These are phyloP conservation scores for Microsporum canis DNA, from an alignment of 2,329 filamentous ascomycete genomes.

Conservation along the genomic window DNA sequence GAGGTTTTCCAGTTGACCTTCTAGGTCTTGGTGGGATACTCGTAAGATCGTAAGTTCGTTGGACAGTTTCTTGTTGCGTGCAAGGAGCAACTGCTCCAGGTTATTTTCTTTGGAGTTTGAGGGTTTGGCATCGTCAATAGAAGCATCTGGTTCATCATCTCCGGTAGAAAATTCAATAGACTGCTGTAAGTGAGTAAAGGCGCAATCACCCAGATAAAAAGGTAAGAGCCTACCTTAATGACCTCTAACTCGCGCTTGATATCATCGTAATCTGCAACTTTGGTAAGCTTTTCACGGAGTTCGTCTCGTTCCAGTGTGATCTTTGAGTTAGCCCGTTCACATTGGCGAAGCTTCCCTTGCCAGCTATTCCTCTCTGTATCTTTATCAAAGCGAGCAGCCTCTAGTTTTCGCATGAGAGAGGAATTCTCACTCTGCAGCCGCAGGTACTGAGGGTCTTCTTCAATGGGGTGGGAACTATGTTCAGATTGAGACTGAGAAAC, in stretches of 20 bases:
- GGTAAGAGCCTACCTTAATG: constrained; percentile 49
- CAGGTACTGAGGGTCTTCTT: constrained; percentile 83
- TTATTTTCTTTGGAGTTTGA: constrained; percentile 59
- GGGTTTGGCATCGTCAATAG: constrained; percentile 27
- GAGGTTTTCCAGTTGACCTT: constrained; percentile 63
- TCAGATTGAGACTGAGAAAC: constrained; percentile 57
- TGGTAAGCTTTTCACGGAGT: constrained; percentile 69
- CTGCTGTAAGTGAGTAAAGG: constrained; percentile 24
- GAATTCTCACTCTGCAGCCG: constrained; percentile 88
- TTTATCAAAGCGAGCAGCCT: constrained; percentile 70
- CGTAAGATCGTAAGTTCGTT: constrained; percentile 87
- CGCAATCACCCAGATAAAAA: background rate
- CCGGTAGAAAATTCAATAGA: constrained; percentile 94
- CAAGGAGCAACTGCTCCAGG: constrained; percentile 78
- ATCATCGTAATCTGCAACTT: constrained; percentile 90
- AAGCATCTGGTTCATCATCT: constrained; percentile 50
- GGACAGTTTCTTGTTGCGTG: constrained; percentile 90
- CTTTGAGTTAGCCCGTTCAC: constrained; percentile 65
- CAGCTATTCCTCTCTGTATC: constrained; percentile 67
- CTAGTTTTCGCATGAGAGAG: constrained; percentile 76
- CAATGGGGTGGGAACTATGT: constrained; percentile 51
- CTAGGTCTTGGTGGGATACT: constrained; percentile 87
- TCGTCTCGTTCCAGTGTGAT: constrained; percentile 70
- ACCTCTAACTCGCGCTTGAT: constrained; percentile 93
- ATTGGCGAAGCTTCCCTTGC: constrained; percentile 61